Conservation (phyloP, 331 rosid genomes). For the Spiraea crenata region DNA sequence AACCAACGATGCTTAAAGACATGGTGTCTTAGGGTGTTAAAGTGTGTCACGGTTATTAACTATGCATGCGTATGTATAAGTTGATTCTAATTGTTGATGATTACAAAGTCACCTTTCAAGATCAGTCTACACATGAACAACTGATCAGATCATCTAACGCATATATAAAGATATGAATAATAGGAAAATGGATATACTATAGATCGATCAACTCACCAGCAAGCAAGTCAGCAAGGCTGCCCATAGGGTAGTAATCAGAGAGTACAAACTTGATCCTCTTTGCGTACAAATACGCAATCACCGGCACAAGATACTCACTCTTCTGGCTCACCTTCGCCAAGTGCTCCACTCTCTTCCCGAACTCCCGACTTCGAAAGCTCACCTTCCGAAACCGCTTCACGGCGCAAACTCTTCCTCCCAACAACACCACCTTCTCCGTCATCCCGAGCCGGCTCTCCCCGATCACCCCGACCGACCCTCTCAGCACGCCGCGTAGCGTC, state of each 20-base stretch:
- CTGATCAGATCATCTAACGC: too few species aligned
- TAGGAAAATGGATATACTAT: too few species aligned
- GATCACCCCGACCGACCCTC: constrained; percentile 32
- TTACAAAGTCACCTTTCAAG: too few species aligned
- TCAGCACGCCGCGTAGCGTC: constrained; percentile 21
- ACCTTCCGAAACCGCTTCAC: constrained; percentile 32
- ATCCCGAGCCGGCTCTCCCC: constrained; percentile 28
- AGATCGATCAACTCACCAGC: background rate
- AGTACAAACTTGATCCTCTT: constrained; percentile 34
- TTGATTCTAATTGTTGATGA: too few species aligned
- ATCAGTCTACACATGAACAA: too few species aligned
- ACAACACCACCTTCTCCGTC: constrained; percentile 31
- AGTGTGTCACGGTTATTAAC: too few species aligned
- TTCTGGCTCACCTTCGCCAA: constrained; percentile 8
- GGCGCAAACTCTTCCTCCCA: constrained; percentile 22
- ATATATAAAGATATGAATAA: too few species aligned
- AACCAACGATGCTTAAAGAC: too few species aligned
- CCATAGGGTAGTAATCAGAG: constrained; percentile 30
- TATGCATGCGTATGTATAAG: too few species aligned
- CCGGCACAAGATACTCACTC: constrained; percentile 23
- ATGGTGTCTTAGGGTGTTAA: too few species aligned
- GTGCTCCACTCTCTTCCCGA: constrained; percentile 29
- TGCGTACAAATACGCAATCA: constrained; percentile 25
- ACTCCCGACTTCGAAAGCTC: constrained; percentile 10
- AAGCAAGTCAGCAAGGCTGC: constrained; percentile 35